Conservation (phyloP, 768 basidiomycete species). For the Leucocoprinus birnbaumii region DNA sequence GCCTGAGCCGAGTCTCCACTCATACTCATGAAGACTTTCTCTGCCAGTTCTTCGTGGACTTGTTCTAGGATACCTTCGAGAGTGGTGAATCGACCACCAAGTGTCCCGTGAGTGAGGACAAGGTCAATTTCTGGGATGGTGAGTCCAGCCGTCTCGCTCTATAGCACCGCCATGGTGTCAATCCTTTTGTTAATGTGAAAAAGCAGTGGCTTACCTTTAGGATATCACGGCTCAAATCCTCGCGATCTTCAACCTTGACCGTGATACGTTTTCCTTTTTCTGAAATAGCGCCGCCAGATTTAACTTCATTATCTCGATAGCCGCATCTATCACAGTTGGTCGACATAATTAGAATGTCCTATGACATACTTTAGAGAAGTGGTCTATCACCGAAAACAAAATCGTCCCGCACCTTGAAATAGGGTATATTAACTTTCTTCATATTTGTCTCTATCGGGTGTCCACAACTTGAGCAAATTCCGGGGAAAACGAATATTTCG, state of each 20-base stretch:
- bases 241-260: conserved; percentile 86
- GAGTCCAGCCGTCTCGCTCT: conserved; percentile 94
- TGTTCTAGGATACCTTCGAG: conserved; percentile 94
- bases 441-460: conserved; percentile 82
- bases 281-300: conserved; percentile 89
- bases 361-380: not conserved
- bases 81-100: conserved; percentile 97
- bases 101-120: conserved; percentile 85
- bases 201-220: conserved; percentile 66
- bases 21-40: conserved; percentile 74
- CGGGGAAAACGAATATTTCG: conserved; percentile 87
- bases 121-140: conserved; percentile 94
- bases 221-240: conserved; percentile 91
- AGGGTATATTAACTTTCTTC: conserved; percentile 95
- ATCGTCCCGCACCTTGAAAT: conserved; percentile 75
- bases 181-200: not conserved
- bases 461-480: conserved; percentile 86
- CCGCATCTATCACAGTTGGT: conserved; percentile 95
- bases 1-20: conserved; percentile 59
- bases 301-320: conserved; percentile 97
- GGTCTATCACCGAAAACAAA: too few species aligned
- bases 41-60: conserved; percentile 90
- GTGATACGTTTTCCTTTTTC: conserved; percentile 83
- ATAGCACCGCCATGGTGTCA: not conserved
- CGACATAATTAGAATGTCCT: conserved; percentile 98